Evolutionary conservation across 176 grass and related monocot genomes (phyloP), one percentile per base, ranked within the genome.

Genomic region (Calamus simplicifolius): DNA sequence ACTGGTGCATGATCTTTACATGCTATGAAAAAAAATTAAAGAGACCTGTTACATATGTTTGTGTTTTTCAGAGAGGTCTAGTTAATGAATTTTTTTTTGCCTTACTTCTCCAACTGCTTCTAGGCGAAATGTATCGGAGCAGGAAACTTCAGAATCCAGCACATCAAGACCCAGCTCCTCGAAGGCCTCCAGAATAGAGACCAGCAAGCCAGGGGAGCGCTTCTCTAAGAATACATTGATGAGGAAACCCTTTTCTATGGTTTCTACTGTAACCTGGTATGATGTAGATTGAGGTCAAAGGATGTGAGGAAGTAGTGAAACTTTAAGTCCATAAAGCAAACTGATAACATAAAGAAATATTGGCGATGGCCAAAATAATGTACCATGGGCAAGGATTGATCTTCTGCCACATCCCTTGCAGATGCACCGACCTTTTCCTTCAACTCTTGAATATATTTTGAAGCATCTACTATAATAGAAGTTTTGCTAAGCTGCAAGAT

Each of bases 101-200:
- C 77, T 27, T 66, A 23, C 70, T 28, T 68, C 29, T 58, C 79
- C 85, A 0, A 83, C 23, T 0, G 80, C 85, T 43, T 84, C 72
- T 5, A 89, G 56, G 19, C 60, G 80, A 35, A 89, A 89, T 1
- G 76, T 50, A 35, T 73, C 68, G 16, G 67, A 51, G 63, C 80
- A 88, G 0, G 80, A 83, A 25, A 80, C 54, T 57, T 79, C 55
- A 15, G 80, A 80, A 49, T 89, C 76, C 0, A 89, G 72, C 54
- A 89, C 80, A 18, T 89, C 77, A 17, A 89, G 70, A 15, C 85
- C 80, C 14, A 89, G 31, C 5, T 84, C 77, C 58, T 89, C 76
- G 0, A 89, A 80, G 16, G 73, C 80, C 70, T 89, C 73, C 18
- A 89, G 72, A 17, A 89, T 64, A 6, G 77, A 74, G 43, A 70